phyloP scores from a whole-genome alignment of 2,329 filamentous ascomycete genomes.

The Fusarium goolgardi region DNA sequence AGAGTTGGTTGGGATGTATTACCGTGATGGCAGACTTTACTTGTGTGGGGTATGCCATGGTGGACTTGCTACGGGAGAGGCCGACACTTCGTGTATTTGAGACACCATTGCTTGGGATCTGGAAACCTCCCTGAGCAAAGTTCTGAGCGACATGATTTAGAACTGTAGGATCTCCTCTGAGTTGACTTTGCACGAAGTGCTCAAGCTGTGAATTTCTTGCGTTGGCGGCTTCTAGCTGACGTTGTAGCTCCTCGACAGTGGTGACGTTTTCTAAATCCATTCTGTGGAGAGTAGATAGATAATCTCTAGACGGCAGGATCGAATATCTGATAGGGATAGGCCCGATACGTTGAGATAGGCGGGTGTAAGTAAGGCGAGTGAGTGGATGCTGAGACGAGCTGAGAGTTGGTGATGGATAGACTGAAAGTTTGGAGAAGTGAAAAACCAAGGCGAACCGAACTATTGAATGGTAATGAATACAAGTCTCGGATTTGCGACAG shows the following conservation, averaged over 20 bases:
- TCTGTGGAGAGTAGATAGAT: constrained; percentile 17
- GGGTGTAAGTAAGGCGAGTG: constrained; percentile 36
- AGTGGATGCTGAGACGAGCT: constrained; percentile 14
- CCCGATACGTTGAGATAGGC: constrained; percentile 20
- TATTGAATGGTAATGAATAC: constrained; percentile 15
- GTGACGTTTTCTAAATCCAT: constrained; percentile 45
- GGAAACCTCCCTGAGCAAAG: constrained; percentile 31
- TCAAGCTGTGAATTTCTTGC: constrained; percentile 42
- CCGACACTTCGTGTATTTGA: constrained; percentile 39
- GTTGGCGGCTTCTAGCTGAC: constrained; percentile 41
- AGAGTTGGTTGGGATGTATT: constrained; percentile 26
- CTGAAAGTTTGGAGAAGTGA: constrained; percentile 19
- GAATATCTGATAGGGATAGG: constrained; percentile 22
- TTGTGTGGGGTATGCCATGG: constrained; percentile 46
- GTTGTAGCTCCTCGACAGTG: constrained; percentile 45
- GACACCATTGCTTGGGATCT: constrained; percentile 35
- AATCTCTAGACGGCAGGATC: not conserved
- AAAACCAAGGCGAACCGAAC: constrained; percentile 29
- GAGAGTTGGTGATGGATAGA: constrained; percentile 6
- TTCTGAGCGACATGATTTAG: constrained; percentile 36
- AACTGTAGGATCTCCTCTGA: constrained; percentile 36
- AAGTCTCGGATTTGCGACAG: constrained; percentile 32
- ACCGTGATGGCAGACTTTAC: constrained; percentile 40
- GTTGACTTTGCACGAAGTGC: constrained; percentile 40
- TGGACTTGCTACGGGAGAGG: constrained; percentile 47